phyloP scores from a whole-genome alignment of 768 basidiomycete species.

The Russula brevipes region DNA sequence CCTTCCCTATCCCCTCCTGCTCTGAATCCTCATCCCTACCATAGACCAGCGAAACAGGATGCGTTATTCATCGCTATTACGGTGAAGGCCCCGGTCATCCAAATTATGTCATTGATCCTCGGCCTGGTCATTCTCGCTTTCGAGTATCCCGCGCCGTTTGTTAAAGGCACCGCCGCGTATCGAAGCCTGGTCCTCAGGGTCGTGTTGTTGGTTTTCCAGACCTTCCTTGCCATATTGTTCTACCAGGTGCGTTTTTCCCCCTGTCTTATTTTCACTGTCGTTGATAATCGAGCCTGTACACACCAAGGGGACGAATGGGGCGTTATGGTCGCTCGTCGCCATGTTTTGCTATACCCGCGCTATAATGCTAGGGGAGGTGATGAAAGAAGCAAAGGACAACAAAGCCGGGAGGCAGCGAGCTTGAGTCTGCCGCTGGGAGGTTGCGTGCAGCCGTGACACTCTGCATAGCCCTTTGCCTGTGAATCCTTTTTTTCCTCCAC shows the following conservation, averaged over 20 bases:
- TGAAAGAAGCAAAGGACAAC: constrained; percentile 60
- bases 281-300: background rate
- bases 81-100: constrained; percentile 73
- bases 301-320: constrained; percentile 73
- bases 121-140: constrained; percentile 56
- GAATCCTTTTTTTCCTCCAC: background rate
- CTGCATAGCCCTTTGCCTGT: background rate
- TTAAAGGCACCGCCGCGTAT: constrained; percentile 53
- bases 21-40: constrained; percentile 43
- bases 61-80: constrained; percentile 67
- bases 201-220: constrained; percentile 58
- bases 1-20: background rate
- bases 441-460: constrained; percentile 9
- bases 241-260: constrained; percentile 58
- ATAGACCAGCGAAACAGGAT: constrained; percentile 23
- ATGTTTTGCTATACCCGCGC: constrained; percentile 63
- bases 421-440: constrained; percentile 33
- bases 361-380: constrained; percentile 59
- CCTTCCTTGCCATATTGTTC: constrained; percentile 57
- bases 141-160: constrained; percentile 62
- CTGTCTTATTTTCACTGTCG: background rate
- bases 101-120: constrained; percentile 58
- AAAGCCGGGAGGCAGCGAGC: constrained; percentile 54
- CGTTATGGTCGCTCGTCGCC: constrained; percentile 74
- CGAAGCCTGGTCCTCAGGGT: constrained; percentile 61